These are phyloP conservation scores for Cenchrus americanus DNA, from an alignment of 176 grass and related monocot species.

Conservation along the genomic window DNA sequence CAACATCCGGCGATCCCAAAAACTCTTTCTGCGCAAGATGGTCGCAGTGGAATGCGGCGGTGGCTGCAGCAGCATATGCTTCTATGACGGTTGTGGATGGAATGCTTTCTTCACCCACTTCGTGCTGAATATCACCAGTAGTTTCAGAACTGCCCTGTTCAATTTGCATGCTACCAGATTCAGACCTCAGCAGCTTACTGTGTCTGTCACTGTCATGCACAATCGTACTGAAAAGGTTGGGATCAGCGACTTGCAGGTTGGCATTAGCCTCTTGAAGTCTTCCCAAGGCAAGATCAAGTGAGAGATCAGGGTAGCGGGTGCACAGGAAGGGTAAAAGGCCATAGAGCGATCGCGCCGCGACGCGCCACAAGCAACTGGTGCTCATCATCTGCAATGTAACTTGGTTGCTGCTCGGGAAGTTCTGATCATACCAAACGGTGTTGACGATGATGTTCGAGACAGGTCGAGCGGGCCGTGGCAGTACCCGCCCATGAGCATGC, in stretches of 20 bases:
- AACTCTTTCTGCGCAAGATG: constrained; percentile 22
- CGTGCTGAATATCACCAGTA: background rate
- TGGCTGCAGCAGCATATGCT: background rate
- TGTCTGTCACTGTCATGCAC: background rate
- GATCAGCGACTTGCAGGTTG: background rate
- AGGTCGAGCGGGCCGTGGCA: background rate
- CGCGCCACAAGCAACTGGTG: background rate
- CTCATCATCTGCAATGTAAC: background rate
- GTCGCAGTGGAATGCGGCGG: background rate
- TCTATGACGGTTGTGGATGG: background rate
- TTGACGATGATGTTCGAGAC: background rate
- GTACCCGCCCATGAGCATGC: background rate
- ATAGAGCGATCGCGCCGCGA: background rate
- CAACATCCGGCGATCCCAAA: background rate
- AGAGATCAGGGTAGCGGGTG: background rate
- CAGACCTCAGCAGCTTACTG: background rate
- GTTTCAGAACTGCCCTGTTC: background rate
- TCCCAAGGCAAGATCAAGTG: background rate
- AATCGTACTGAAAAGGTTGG: background rate
- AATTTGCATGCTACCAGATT: background rate
- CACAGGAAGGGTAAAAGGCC: background rate
- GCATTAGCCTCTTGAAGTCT: background rate
- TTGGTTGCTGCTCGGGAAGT: background rate
- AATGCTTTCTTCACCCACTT: background rate
- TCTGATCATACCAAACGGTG: background rate